Percentiles rank a stretch among this genome's conserved stretches.
These are phyloP conservation scores for Cavenderia fasciculata DNA, from an alignment of 78 protist genomes.

Conservation along the genomic window DNA sequence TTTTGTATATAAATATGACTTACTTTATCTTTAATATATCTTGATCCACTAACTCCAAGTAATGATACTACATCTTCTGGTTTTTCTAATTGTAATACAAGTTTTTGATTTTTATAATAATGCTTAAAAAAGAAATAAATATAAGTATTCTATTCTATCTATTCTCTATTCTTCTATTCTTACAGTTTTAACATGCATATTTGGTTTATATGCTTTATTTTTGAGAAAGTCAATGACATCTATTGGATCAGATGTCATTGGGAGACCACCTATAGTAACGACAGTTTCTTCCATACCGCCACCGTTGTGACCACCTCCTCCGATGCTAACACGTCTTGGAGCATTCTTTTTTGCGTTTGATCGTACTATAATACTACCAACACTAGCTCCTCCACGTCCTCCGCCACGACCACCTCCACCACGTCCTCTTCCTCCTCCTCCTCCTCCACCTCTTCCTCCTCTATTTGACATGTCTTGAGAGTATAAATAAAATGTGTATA, in stretches of 20 bases:
- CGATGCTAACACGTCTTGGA: no score
- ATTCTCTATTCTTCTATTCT: neutral
- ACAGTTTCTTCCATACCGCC: neutral
- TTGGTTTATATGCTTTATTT: slow-evolving; percentile 29
- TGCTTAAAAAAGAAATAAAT: neutral
- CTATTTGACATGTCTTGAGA: neutral
- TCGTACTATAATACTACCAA: neutral
- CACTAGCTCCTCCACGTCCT: neutral
- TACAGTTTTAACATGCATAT: slow-evolving; percentile 19
- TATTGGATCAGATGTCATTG: slow-evolving; percentile 11
- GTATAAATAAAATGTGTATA: neutral
- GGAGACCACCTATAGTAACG: neutral
- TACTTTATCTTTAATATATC: slow-evolving; percentile 54
- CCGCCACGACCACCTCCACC: slow-evolving; percentile 29
- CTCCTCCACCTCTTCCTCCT: neutral
- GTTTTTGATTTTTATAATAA: slow-evolving; percentile 18
- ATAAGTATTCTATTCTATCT: neutral
- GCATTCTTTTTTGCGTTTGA: neutral
- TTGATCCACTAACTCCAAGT: neutral
- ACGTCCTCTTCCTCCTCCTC: slow-evolving; percentile 26
- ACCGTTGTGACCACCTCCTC: neutral
- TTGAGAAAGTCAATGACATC: slow-evolving; percentile 31
- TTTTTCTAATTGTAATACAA: slow-evolving; percentile 7
- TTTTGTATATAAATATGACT: neutral
- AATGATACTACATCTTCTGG: slow-evolving; percentile 19